These are phyloP conservation scores for Eutrema heterophyllum DNA, from an alignment of 345 rosid genomes.

Conservation along the genomic window DNA sequence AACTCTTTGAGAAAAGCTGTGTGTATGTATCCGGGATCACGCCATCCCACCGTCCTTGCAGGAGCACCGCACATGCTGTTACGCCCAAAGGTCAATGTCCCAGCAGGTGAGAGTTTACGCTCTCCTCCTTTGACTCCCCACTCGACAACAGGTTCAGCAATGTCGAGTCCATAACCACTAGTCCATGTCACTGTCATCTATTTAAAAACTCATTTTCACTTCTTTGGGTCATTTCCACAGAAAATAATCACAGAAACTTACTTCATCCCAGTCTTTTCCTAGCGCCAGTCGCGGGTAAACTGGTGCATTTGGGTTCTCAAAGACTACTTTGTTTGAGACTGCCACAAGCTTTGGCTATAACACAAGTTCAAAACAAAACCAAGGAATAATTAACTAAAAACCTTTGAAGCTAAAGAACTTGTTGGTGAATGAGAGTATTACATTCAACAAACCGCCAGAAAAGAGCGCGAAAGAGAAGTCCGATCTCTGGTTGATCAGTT, in stretches of 20 bases:
- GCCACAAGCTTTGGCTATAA: conserved; percentile 67
- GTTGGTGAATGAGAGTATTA: conserved; percentile 23
- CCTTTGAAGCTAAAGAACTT: background rate
- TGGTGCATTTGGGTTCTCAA: conserved; percentile 61
- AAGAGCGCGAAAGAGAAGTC: conserved; percentile 63
- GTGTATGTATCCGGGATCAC: conserved; percentile 78
- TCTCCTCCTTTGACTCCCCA: conserved; percentile 55
- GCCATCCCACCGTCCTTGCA: conserved; percentile 76
- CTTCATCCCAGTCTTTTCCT: conserved; percentile 70
- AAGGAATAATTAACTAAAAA: background rate
- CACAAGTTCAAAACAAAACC: background rate
- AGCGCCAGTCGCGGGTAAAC: conserved; percentile 68
- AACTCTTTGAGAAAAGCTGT: conserved; percentile 64
- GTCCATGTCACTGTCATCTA: conserved; percentile 87
- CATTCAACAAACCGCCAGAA: conserved; percentile 56
- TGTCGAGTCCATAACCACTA: conserved; percentile 55
- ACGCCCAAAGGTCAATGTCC: conserved; percentile 52
- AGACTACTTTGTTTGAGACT: conserved; percentile 51
- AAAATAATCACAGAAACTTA: conserved; percentile 19
- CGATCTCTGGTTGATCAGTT: conserved; percentile 69
- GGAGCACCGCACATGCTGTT: conserved; percentile 65
- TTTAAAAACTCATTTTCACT: background rate
- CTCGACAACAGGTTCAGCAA: conserved; percentile 62
- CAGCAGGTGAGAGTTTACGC: conserved; percentile 44
- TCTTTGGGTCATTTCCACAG: background rate